A percentile compares a stretch with the other conserved stretches of the same genome.
phyloP scores from a whole-genome alignment of 306 rosid genomes.

The Ormosia semicastrata region DNA sequence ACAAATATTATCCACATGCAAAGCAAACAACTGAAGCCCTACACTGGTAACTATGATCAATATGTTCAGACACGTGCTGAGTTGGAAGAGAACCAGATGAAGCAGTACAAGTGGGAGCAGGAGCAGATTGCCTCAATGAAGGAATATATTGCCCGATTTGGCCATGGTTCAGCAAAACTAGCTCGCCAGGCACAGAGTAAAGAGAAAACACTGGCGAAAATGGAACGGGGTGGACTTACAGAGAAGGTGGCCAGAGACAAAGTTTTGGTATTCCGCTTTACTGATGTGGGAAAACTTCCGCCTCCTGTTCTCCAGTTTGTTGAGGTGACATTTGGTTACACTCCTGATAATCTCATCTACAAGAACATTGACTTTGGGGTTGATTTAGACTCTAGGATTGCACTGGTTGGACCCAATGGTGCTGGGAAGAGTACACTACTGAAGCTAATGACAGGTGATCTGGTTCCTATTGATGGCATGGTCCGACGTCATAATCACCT shows the following conservation, averaged over 20 bases:
- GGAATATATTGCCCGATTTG: constrained; percentile 95
- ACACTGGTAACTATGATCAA: constrained; percentile 89
- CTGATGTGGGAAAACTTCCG: constrained; percentile 94
- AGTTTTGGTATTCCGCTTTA: constrained; percentile 83
- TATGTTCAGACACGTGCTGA: constrained; percentile 95
- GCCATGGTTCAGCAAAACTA: constrained; percentile 94
- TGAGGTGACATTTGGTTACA: constrained; percentile 86
- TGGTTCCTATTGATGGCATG: constrained; percentile 88
- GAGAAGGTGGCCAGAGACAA: constrained; percentile 76
- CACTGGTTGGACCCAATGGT: constrained; percentile 97
- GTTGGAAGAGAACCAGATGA: constrained; percentile 97
- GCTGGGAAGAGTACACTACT: constrained; percentile 98
- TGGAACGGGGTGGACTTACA: constrained; percentile 98
- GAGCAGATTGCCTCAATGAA: constrained; percentile 93
- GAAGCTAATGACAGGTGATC: constrained; percentile 97
- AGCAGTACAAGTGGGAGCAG: constrained; percentile 97
- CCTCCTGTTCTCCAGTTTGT: constrained; percentile 97
- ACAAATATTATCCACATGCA: constrained; percentile 99
- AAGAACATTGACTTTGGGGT: constrained; percentile 91
- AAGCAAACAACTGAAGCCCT: constrained; percentile 67
- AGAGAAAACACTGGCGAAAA: constrained; percentile 92
- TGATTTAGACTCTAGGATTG: constrained; percentile 87
- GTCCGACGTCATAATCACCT: constrained; percentile 94
- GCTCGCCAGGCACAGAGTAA: constrained; percentile 99
- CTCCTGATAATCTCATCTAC: constrained; percentile 84